These are phyloP conservation scores for Stagonosporopsis tanaceti DNA, from an alignment of 2,329 filamentous ascomycete species.

Conservation along the genomic window DNA sequence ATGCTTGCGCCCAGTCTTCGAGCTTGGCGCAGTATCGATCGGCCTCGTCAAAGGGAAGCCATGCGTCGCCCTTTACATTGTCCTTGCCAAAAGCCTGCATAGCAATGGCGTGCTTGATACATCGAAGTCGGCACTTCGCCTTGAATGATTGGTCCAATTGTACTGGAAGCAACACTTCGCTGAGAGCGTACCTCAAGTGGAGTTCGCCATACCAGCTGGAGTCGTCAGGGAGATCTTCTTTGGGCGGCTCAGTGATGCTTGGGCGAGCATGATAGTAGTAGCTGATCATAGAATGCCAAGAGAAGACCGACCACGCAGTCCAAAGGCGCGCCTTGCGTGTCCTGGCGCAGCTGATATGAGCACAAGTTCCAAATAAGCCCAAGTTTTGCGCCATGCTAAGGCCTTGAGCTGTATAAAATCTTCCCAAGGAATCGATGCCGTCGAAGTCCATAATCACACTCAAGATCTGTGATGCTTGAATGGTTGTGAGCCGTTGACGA, in stretches of 20 bases:
- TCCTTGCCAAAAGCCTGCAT: neutral
- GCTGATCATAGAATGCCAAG: slow-evolving; percentile 10
- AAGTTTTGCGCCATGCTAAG: neutral
- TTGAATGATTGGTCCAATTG: neutral
- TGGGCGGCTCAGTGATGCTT: neutral
- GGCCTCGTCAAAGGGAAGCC: neutral
- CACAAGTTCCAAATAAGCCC: neutral
- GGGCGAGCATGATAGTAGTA: slow-evolving; percentile 4
- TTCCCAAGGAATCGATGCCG: slow-evolving; percentile 5
- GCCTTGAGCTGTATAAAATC: slow-evolving; percentile 2
- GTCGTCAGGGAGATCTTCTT: neutral
- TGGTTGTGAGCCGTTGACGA: neutral
- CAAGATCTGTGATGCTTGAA: slow-evolving; percentile 5
- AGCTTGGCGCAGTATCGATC: neutral
- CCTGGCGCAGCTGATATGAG: too few species aligned
- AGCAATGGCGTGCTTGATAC: slow-evolving; percentile 4
- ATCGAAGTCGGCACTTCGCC: neutral
- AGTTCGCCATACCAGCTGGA: slow-evolving; percentile 4
- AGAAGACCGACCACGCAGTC: slow-evolving; percentile 4
- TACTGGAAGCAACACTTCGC: neutral
- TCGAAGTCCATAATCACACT: slow-evolving; percentile 8
- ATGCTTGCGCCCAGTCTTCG: neutral
- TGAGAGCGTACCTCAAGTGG: neutral
- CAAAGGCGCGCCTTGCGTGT: neutral
- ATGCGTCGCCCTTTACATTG: neutral